Conservation (phyloP, 2,329 filamentous ascomycete genomes). For the Parafenestella ontariensis region DNA sequence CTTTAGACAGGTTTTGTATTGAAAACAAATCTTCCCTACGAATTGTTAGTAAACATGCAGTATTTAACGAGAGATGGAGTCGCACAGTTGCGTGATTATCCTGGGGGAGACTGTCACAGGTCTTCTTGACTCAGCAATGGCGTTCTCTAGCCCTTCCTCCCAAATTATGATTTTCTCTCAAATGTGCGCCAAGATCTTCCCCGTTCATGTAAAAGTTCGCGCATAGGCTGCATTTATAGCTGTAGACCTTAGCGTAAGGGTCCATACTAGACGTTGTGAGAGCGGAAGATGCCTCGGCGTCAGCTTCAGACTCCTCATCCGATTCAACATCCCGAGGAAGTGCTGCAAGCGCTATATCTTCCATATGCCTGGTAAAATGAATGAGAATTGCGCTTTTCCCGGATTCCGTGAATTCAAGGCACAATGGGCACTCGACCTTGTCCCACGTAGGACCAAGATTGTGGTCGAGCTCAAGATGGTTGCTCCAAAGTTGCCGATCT, state of each 20-base stretch:
- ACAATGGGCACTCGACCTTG: constrained; percentile 23
- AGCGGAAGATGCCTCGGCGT: background rate
- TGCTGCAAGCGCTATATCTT: constrained; percentile 28
- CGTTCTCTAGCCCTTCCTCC: no score
- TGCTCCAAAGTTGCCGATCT: constrained; percentile 18
- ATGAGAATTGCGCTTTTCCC: constrained; percentile 17
- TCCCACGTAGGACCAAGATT: constrained; percentile 21
- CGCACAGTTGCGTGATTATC: background rate
- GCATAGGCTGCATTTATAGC: no score
- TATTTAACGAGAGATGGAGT: background rate
- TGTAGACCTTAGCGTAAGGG: background rate
- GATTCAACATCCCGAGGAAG: constrained; percentile 24
- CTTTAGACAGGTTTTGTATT: background rate
- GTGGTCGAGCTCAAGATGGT: constrained; percentile 27
- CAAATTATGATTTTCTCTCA: no score
- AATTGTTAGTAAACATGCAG: background rate
- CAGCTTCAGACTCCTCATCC: constrained; percentile 18
- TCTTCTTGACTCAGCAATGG: background rate
- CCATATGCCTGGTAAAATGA: constrained; percentile 33
- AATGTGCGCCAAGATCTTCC: no score
- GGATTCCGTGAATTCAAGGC: constrained; percentile 16
- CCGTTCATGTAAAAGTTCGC: no score
- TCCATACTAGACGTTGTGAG: background rate
- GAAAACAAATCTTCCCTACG: background rate
- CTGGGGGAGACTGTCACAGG: no score